phyloP scores from a whole-genome alignment of 306 rosid species.

The Abrus pulchellus region DNA sequence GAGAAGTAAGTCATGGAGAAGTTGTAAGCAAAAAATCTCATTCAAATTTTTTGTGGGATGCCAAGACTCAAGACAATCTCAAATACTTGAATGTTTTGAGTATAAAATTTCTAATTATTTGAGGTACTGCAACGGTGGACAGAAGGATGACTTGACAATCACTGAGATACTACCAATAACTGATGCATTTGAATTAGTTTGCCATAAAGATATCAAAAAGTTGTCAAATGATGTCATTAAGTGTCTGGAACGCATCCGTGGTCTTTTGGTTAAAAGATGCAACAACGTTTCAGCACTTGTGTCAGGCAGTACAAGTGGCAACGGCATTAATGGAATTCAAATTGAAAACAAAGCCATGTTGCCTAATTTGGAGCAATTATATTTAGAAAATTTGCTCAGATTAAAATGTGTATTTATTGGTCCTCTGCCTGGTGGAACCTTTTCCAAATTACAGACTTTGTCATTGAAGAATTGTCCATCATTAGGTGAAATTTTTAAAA shows the following conservation, averaged over 20 bases:
- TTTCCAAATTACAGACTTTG: constrained; percentile 36
- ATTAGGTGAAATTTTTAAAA: constrained; percentile 34
- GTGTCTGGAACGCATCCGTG: constrained; percentile 33
- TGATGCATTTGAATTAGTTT: constrained; percentile 47
- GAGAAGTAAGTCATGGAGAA: constrained; percentile 24
- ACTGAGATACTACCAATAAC: constrained; percentile 37
- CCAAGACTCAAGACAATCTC: constrained; percentile 21
- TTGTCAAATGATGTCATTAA: constrained; percentile 27
- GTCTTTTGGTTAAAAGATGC: constrained; percentile 44
- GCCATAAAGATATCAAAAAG: constrained; percentile 16
- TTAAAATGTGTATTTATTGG: constrained; percentile 36
- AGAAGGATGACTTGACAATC: constrained; percentile 7
- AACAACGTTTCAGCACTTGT: constrained; percentile 29
- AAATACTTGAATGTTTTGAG: constrained; percentile 45
- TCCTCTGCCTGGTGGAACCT: constrained; percentile 13
- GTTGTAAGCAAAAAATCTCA: neutral
- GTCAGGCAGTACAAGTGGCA: neutral
- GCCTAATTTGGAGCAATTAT: constrained; percentile 45
- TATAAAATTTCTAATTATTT: constrained; percentile 36
- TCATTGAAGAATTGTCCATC: constrained; percentile 36
- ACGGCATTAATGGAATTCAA: neutral
- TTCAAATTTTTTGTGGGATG: constrained; percentile 49
- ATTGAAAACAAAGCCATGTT: neutral
- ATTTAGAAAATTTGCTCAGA: constrained; percentile 31
- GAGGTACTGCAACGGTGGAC: constrained; percentile 36